Base-by-base conservation (phyloP, 495 filamentous ascomycete species). In the Neurospora sp. region DNA sequence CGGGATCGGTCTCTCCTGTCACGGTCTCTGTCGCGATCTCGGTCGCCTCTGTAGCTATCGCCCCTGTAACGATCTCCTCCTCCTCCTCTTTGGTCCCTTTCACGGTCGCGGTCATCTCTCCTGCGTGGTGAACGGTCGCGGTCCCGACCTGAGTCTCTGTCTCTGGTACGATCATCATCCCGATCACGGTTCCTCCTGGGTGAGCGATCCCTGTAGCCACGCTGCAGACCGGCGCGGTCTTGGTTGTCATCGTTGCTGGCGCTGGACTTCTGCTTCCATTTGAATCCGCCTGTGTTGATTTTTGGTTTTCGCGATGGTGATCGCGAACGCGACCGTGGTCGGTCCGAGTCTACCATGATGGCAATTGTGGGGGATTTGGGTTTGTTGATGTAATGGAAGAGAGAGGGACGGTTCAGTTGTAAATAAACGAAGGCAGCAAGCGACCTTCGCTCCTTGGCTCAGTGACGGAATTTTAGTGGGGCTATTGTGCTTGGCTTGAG, bases 251-350 rank as follows among this genome's bases (percentile, higher is more conserved):
- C 81, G 69, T 86, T 78, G 42, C 85, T 83, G 73, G 84, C 81
- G 38, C 83, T 83, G 71, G 85, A 82, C 79, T 90, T 90, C 42
- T 90, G 88, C 76, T 92, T 92, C 89, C 89, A 92, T 69, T 83
- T 85, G 79, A 91, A 90, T 0, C 89, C 89, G 41, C 86, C 86
- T 12, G 86, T 82, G 53, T 73, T 71, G 69, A 78, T 80, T 73
- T 84, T 85, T 5, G 81, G 82, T 12, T 80, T 78, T 5, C 75
- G 77, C 22, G 78, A 75, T 4, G 78, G 80, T 8, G 76, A 79
- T 39, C 79, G 77, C 38, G 78, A 80, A 22, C 81, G 80, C n/a
- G 82, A 81, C 16, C 81, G 77, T 68, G 79, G 80, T 70, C 80
- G 74, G 39, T 74, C 73, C 0, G 78, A 77, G 70, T 81, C 78